These are phyloP conservation scores for Dactylellina haptotyla DNA, from an alignment of 2,329 filamentous ascomycete genomes.

Conservation along the genomic window DNA sequence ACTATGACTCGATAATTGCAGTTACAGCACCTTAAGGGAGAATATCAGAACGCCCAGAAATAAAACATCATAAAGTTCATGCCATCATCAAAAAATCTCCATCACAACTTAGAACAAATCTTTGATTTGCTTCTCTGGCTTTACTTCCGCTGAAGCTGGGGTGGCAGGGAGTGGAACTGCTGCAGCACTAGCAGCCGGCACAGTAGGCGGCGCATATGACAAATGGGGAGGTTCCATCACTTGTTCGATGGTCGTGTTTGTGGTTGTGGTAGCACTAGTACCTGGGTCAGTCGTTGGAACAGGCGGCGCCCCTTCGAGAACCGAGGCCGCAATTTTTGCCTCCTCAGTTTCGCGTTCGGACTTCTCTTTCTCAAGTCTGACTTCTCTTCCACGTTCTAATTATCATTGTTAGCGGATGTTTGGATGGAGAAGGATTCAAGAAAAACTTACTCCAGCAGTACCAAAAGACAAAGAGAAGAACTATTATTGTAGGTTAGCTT, in stretches of 20 bases:
- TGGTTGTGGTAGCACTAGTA: constrained; percentile 46
- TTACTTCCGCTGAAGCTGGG: background rate
- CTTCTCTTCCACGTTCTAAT: constrained; percentile 80
- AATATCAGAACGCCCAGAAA: background rate
- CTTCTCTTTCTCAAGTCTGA: constrained; percentile 73
- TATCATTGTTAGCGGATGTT: background rate
- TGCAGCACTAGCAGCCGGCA: background rate
- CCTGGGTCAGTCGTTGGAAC: constrained; percentile 38
- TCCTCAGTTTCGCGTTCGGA: constrained; percentile 34
- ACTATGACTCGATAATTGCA: background rate
- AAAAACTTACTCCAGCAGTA: constrained; percentile 78
- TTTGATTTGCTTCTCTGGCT: constrained; percentile 20
- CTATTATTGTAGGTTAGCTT: constrained; percentile 62
- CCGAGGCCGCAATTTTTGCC: constrained; percentile 14
- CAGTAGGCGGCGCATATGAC: background rate
- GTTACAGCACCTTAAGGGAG: background rate
- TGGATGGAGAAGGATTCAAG: background rate
- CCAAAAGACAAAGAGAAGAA: constrained; percentile 94
- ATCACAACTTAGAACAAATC: constrained; percentile 21
- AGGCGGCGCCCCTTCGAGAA: constrained; percentile 33
- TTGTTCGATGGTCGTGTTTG: constrained; percentile 42
- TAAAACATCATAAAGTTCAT: background rate
- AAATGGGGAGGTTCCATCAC: constrained; percentile 14
- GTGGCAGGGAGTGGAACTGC: background rate
- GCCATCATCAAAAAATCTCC: background rate